Percentiles rank a stretch among this genome's conserved stretches.
Conservation (phyloP, 345 rosid genomes). For the Eucalyptus marginata region DNA sequence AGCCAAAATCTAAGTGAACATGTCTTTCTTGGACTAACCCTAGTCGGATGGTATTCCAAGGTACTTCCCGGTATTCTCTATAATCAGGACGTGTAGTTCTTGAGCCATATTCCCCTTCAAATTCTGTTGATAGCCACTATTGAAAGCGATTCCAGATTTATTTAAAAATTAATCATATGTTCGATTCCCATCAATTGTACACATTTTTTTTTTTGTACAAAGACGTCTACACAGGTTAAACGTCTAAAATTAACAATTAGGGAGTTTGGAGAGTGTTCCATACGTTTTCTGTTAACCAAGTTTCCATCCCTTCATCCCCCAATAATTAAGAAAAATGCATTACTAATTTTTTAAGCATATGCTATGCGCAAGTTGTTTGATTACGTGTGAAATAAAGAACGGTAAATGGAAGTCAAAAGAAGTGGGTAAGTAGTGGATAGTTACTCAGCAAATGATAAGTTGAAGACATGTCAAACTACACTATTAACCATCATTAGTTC, state of each 20-base stretch:
- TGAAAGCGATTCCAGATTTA: no score
- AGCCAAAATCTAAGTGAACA: no score
- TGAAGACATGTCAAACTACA: neutral
- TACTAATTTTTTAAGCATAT: neutral
- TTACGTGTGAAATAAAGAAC: neutral
- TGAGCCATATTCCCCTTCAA: no score
- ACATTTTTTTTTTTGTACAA: neutral
- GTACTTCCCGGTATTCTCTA: no score
- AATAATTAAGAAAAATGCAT: neutral
- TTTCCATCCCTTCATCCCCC: neutral
- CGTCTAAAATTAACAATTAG: neutral
- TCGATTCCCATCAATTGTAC: neutral
- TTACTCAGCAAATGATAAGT: neutral
- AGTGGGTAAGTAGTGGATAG: neutral
- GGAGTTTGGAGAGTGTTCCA: neutral
- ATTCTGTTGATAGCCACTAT: no score
- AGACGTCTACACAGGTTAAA: rapidly evolving
- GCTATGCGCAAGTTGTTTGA: neutral
- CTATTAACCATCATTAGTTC: neutral
- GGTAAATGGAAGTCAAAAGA: neutral
- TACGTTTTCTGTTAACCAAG: neutral
- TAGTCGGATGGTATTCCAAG: no score
- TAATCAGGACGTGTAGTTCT: rapidly evolving
- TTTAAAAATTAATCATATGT: neutral
- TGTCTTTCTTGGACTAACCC: no score